Base-by-base conservation (phyloP, 148 eudicot species). In the Vaccinium myrtillus region DNA sequence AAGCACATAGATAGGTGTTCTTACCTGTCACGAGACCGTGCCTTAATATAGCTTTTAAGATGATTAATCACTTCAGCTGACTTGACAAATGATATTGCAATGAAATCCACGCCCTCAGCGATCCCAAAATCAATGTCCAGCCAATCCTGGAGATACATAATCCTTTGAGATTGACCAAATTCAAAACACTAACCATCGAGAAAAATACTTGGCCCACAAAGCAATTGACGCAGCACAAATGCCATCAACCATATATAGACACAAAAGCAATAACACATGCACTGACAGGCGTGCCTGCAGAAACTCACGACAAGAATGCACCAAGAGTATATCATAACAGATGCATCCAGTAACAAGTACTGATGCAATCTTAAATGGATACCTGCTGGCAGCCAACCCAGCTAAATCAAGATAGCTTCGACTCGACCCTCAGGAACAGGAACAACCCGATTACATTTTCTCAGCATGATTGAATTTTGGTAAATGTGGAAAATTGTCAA, bases 41-140 rank as follows among this genome's bases (percentile, higher is more conserved):
- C 99, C 86, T 91, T 88, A 80, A 96, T 93, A 81, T 96, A 96
- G 93, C 99, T 96, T 89, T 91, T 96, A 65, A 96, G 88, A 84
- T 96, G 99, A 83, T 93, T 93, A 81, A 94, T 93, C 80, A 96
- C 99, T 85, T 96, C 99, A 86, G 99, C 98, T 84, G 99, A 93
- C 87, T 96, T 96, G 83, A 96, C 99, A 91, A 96, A 96, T 53
- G 99, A 96, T 85, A 96, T 83, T 36, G 99, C 98, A 84, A 96
- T 94, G 83, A 96, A 94, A 87, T 96, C 99, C 82, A 96, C 99
- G 81, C 99, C 99, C 86, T 96, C 97, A 43, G 99, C 90, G 80
- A 96, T 91, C 83, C 98, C 99, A 84, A 96, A 96, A 85, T 96
- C 98, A 82, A 96, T 96, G 89, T 96, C 99, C 91, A 96, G 85